Evolutionary conservation across 1,284 basidiomycete species (phyloP), one percentile per base, ranked within the genome.

Genomic region (Cutaneotrichosporon dermatis): DNA sequence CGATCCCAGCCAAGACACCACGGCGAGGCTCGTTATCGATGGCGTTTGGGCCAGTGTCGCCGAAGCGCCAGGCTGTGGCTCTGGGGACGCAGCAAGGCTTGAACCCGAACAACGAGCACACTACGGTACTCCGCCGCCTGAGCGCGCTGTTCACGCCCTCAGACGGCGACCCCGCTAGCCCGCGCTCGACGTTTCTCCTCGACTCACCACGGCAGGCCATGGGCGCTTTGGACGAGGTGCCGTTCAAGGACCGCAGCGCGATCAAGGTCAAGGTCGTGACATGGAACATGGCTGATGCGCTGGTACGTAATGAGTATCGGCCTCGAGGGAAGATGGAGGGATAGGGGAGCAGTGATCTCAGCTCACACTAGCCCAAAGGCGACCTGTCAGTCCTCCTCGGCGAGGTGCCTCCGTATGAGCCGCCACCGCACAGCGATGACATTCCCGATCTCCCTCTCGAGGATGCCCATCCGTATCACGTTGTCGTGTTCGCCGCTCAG

Each of bases 401-500:
- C 11, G 67, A 77, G 10, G 74, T 80, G 0, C 79, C 79, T 10
- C 67, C 68, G 9, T 81, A 81, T 53, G 65, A 71, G 7, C 62
- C 72, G 3, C 69, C 70, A 3, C 54, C 64, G 13, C 35, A 53
- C 6, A 61, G 58, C 8, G 54, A 58, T 42, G 61, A 16, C 46
- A 43, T 75, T 43, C 69, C 73, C n/a, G 34, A 55, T 6, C 61
- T 78, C 16, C 65, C 69, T 7, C 55, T 70, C 8, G 72, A 71
- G 25, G 67, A 76, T 45, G 63, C 46, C 12, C 80, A 82, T 60
- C 81, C 81, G 0, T 82, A 82, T 62, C 81, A 82, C 60, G 65
- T 82, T 46, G 70, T 82, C 13, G 80, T 82, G 16, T 73, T 82
- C 4, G 80, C 80, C 0, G 80, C 79, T 1, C 81, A 82, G 60